Evolutionary conservation across 1,284 basidiomycete species (phyloP).

Genomic region (Puccinia polysora): DNA sequence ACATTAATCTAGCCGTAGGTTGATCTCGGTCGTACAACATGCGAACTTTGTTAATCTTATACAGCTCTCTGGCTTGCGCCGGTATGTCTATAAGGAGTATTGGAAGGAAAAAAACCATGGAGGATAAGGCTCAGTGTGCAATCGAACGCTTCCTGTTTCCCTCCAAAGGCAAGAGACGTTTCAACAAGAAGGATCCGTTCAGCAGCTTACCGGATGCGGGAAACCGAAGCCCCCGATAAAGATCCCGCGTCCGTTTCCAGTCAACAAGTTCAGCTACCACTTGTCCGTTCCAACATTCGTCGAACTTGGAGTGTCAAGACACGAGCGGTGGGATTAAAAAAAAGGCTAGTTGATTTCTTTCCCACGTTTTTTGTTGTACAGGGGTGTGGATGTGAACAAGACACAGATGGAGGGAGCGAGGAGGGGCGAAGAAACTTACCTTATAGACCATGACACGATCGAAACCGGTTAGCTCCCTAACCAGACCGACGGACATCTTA

Average conservation of each 20-base stretch:
- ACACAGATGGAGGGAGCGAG: no score
- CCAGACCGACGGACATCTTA: constrained; percentile 72
- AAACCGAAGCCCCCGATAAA: constrained; percentile 72
- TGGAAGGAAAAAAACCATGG: no score
- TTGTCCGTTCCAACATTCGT: constrained; percentile 59
- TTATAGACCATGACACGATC: constrained; percentile 85
- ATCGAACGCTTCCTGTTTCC: neutral
- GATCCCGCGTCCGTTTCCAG: constrained; percentile 71
- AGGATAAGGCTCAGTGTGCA: no score
- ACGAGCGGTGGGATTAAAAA: no score
- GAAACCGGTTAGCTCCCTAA: constrained; percentile 77
- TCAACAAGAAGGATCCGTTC: neutral
- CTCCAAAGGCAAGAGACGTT: neutral
- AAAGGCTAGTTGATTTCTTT: no score
- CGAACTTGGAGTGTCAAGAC: no score
- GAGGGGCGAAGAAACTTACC: constrained; percentile 54
- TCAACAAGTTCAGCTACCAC: constrained; percentile 79
- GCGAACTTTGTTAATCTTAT: constrained; percentile 69
- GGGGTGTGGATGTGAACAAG: no score
- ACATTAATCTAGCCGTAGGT: constrained; percentile 71
- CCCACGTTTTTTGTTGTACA: no score
- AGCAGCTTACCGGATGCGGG: constrained; percentile 52
- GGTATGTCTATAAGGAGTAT: constrained; percentile 57
- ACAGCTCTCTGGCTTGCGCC: constrained; percentile 60
- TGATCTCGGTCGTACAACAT: constrained; percentile 74